These are phyloP conservation scores for Crataegus laevigata DNA, from an alignment of 306 rosid genomes.

Conservation along the genomic window DNA sequence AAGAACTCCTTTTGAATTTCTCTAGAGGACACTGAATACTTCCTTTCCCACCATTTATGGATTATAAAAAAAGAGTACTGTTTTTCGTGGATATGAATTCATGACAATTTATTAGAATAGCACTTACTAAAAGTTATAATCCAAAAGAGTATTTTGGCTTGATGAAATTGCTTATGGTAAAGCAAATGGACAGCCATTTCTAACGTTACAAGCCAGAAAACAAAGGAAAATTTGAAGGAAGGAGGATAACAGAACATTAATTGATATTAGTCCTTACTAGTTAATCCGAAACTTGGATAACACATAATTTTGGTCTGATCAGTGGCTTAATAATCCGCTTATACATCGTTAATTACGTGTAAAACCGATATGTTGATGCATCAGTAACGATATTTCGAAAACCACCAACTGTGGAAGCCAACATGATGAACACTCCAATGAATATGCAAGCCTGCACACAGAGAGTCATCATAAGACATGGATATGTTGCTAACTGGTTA, in stretches of 20 bases:
- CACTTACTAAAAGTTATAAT: not conserved
- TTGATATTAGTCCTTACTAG: not conserved
- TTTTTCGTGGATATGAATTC: not conserved
- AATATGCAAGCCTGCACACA: slow-evolving; percentile 50
- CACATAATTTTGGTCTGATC: not conserved
- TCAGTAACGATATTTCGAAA: slow-evolving; percentile 68
- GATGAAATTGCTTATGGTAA: not conserved
- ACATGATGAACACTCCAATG: slow-evolving; percentile 75
- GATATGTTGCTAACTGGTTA: no score
- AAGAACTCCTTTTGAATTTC: no score
- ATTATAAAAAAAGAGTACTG: not conserved
- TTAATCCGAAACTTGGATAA: not conserved
- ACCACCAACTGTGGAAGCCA: slow-evolving; percentile 90
- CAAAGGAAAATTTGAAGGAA: not conserved
- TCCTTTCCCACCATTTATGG: not conserved
- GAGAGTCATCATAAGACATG: not conserved
- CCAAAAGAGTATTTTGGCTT: not conserved
- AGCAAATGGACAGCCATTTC: not conserved
- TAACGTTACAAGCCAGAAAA: no score
- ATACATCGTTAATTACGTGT: slow-evolving; percentile 28
- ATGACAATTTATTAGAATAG: not conserved
- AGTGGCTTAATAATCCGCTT: not conserved
- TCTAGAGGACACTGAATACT: no score
- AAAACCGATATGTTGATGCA: slow-evolving; percentile 81
- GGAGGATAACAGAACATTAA: not conserved